Percentiles rank a stretch among this genome's conserved stretches.
These are phyloP conservation scores for Celoporthe dispersa DNA, from an alignment of 2,329 filamentous ascomycete genomes.

Conservation along the genomic window DNA sequence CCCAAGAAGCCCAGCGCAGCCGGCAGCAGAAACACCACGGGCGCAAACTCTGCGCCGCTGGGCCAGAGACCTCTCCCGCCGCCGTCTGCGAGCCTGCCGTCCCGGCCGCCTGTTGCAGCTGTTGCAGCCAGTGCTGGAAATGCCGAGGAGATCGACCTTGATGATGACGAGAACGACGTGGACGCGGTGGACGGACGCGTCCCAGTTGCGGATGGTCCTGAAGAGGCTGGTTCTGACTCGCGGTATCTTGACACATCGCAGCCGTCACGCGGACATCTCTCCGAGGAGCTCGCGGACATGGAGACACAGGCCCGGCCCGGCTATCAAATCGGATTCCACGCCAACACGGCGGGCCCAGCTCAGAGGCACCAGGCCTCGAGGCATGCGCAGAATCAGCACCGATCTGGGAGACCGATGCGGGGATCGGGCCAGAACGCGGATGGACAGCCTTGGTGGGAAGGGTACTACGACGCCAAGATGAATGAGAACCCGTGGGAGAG, in stretches of 20 bases:
- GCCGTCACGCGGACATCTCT: constrained; percentile 33
- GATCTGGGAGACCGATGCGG: constrained; percentile 46
- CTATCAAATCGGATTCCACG: background rate
- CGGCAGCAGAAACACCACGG: constrained; percentile 33
- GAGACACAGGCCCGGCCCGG: constrained; percentile 34
- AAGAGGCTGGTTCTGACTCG: constrained; percentile 32
- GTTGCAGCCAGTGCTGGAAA: constrained; percentile 36
- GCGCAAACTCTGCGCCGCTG: constrained; percentile 45
- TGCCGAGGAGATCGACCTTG: constrained; percentile 50
- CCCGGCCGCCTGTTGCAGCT: constrained; percentile 24
- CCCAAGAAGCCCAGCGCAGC: constrained; percentile 35
- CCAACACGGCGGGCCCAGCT: background rate
- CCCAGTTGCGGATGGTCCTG: background rate
- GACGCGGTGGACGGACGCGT: background rate
- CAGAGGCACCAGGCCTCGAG: constrained; percentile 19
- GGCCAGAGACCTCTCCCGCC: constrained; percentile 39
- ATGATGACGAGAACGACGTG: constrained; percentile 39
- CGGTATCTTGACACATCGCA: constrained; percentile 42
- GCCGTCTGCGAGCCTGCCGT: constrained; percentile 29
- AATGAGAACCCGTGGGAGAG: constrained; percentile 74
- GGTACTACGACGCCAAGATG: constrained; percentile 71
- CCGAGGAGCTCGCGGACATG: constrained; percentile 23
- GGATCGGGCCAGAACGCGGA: background rate
- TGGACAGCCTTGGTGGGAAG: constrained; percentile 58
- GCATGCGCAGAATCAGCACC: constrained; percentile 10